Conservation (phyloP, 768 basidiomycete species). For the Suillus clintonianus region DNA sequence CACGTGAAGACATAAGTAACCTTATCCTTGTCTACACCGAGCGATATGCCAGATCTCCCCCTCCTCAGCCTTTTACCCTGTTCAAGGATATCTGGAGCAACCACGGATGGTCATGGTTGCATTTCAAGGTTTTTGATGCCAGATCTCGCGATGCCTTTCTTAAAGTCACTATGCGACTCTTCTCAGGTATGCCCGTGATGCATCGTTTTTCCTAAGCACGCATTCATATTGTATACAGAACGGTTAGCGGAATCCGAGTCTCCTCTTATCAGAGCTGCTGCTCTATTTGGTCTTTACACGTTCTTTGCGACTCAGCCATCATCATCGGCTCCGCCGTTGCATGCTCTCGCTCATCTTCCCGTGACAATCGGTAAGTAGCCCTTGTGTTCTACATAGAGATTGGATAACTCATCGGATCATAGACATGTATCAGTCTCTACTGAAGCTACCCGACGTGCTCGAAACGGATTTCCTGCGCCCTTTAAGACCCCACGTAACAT, state of each 20-base stretch:
- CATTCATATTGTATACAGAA: slow-evolving; percentile 42
- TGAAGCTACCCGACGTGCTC: slow-evolving; percentile 49
- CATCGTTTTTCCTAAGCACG: neutral
- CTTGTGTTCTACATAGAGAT: slow-evolving; percentile 6
- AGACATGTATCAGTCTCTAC: slow-evolving; percentile 62
- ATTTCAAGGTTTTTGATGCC: slow-evolving; percentile 72
- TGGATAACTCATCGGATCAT: neutral
- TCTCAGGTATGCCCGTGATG: slow-evolving; percentile 53
- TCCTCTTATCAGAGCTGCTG: slow-evolving; percentile 57
- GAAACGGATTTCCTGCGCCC: slow-evolving; percentile 40
- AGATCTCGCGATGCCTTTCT: slow-evolving; percentile 67
- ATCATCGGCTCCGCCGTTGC: slow-evolving; percentile 50
- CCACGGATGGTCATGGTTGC: slow-evolving; percentile 75
- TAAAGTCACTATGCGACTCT: slow-evolving; percentile 57
- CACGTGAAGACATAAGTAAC: slow-evolving; percentile 62
- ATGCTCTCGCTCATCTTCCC: slow-evolving; percentile 53
- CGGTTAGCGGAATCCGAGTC: slow-evolving; percentile 49
- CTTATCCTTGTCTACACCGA: slow-evolving; percentile 57
- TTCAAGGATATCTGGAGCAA: slow-evolving; percentile 73
- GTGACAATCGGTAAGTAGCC: slow-evolving; percentile 56
- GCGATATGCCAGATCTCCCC: slow-evolving; percentile 38
- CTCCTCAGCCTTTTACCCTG: slow-evolving; percentile 56
- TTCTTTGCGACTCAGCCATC: slow-evolving; percentile 71
- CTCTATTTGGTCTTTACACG: slow-evolving; percentile 70
- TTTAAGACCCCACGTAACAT: slow-evolving; percentile 52